Conservation (phyloP, 352 stramenopile genomes). For the Peronospora belbahrii region DNA sequence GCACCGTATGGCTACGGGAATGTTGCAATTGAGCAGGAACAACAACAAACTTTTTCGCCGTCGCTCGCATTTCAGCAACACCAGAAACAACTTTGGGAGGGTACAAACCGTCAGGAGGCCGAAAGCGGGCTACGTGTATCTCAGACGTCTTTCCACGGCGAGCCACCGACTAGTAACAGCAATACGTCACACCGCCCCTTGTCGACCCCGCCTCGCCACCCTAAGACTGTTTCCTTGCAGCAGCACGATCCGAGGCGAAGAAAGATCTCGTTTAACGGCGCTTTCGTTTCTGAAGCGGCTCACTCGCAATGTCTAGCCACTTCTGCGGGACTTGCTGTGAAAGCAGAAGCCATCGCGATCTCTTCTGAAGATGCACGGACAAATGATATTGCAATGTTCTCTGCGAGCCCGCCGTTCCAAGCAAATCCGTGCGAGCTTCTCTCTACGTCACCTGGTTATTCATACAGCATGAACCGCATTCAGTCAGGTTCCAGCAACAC, state of each 20-base stretch:
- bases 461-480: slow-evolving; percentile 63
- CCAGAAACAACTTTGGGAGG: slow-evolving; percentile 31
- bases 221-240: slow-evolving; percentile 44
- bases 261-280: slow-evolving; percentile 40
- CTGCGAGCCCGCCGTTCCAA: slow-evolving; percentile 54
- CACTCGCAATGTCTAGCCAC: background rate
- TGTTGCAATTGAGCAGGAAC: slow-evolving; percentile 48
- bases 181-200: slow-evolving; percentile 31
- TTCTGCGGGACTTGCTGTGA: background rate
- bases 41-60: slow-evolving; percentile 20
- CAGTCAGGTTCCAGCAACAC: slow-evolving; percentile 33
- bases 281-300: slow-evolving; percentile 26
- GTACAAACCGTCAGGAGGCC: slow-evolving; percentile 18
- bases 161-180: slow-evolving; percentile 22
- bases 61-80: slow-evolving; percentile 26
- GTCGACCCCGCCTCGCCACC: slow-evolving; percentile 63
- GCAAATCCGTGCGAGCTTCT: slow-evolving; percentile 58
- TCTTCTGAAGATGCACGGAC: background rate
- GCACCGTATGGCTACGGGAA: slow-evolving; percentile 75
- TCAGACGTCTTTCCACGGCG: slow-evolving; percentile 33
- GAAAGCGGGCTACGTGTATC: slow-evolving; percentile 24
- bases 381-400: slow-evolving; percentile 27
- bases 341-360: slow-evolving; percentile 16
- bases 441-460: slow-evolving; percentile 66
- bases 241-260: slow-evolving; percentile 13